Conservation (phyloP, 306 rosid species). For the Hylodesmum podocarpum region DNA sequence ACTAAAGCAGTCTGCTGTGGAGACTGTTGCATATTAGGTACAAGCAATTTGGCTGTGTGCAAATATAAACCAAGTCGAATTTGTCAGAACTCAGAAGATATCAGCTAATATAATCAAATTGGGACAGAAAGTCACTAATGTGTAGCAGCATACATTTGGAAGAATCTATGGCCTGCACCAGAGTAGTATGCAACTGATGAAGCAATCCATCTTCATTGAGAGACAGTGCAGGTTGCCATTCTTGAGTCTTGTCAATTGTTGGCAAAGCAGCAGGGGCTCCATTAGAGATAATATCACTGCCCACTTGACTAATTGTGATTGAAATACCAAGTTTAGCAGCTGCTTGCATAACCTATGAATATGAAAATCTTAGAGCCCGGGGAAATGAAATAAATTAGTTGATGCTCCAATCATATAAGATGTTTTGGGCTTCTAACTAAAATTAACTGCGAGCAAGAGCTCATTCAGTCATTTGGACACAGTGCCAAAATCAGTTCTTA, state of each 20-base stretch:
- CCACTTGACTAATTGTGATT: constrained; percentile 70
- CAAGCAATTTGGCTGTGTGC: constrained; percentile 58
- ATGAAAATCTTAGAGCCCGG: constrained; percentile 23
- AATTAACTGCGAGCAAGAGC: background rate
- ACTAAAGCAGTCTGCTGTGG: constrained; percentile 63
- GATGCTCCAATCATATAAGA: constrained; percentile 5
- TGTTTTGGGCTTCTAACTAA: constrained; percentile 20
- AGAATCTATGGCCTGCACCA: constrained; percentile 78
- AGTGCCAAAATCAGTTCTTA: background rate
- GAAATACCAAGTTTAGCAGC: constrained; percentile 84
- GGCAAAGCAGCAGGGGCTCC: constrained; percentile 58
- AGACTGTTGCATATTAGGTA: constrained; percentile 52
- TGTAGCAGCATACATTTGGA: constrained; percentile 56
- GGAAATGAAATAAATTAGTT: constrained; percentile 3
- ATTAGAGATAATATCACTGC: constrained; percentile 54
- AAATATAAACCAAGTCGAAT: constrained; percentile 26
- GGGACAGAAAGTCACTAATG: constrained; percentile 9
- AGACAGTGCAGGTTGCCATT: constrained; percentile 78
- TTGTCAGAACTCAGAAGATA: constrained; percentile 26
- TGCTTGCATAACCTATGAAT: constrained; percentile 70
- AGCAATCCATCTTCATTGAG: constrained; percentile 85
- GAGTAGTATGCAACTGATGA: constrained; percentile 79
- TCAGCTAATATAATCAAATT: constrained; percentile 21
- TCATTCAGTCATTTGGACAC: background rate
- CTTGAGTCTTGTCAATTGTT: constrained; percentile 63